Base-by-base conservation (phyloP, 106 monocot species). In the Allium sativum region DNA sequence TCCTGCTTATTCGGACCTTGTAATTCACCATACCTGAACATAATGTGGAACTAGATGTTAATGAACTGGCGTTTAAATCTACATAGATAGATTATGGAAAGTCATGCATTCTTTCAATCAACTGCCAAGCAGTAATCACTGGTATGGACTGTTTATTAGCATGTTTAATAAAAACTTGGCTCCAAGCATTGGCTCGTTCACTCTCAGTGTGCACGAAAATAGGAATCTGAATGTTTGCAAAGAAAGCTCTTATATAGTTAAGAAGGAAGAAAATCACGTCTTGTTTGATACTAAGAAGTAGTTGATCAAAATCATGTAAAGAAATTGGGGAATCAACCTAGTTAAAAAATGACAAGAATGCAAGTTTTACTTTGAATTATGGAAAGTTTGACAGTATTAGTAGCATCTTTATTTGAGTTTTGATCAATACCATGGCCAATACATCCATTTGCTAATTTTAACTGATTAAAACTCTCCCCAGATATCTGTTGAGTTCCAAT, bases 1-100 rank as follows among this genome's bases (percentile, higher is more conserved):
- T 96, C 90, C 76, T 96, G 86, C 79, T 96, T 96, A 52, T 96
- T 96, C 45, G 90, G 83, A 50, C 95, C 95, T 65, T 96, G 95
- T 53, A 96, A 63, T 69, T 96, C 87, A 14, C 90, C 95, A 70
- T 96, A 96, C 95, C 95, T 90, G 63, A 73, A 45, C 55, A 48
- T 0, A 10, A 66, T 21, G 0, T 15, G 14, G 16, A 7, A 42
- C 42, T 55, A 52, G 8, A 48, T 44, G 10, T 20, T 15, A 18
- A 9, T 14, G 4, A 17, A 13, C 13, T n/a, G 10, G 56, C 18
- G 3, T n/a, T 13, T 3, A 16, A 47, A 4, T n/a, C 18, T 9
- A 58, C 12, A 18, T 21, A 44, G 40, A 7, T 18, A 52, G 44
- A 13, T 1, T 44, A 51, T 6, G 20, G 40, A 42, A 15, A 64